Evolutionary conservation across 2,329 filamentous ascomycete genomes (phyloP), one percentile per base, ranked within the genome.

Genomic region (Cladophialophora psammophila): DNA sequence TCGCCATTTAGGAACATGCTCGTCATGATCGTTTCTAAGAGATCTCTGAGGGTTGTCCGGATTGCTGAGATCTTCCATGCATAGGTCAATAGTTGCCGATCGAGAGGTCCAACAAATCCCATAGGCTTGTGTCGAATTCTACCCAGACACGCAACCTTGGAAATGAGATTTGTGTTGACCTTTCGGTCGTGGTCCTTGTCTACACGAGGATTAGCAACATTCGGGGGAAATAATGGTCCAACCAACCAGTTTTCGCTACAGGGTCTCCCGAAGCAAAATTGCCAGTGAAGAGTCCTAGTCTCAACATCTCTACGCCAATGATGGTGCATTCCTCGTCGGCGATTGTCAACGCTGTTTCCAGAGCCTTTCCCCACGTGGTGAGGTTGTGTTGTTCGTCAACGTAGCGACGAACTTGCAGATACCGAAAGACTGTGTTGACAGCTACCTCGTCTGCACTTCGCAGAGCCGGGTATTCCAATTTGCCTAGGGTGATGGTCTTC

Each of bases 81-180:
- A 82, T 94, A 99, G 32, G 89, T 90, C 50, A 99, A 85, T 60
- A 97, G 84, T 72, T 94, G 93, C 78, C 95, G 90, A 83, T 93
- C 97, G 1, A 99, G 85, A 1, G 95, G 94, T 0, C 95, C 95
- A 1, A 94, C 97, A 79, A 97, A 99, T 35, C 95, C 95, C 72
- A 94, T 94, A 3, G 87, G 85, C 73, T 92, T 87, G 77, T 99
- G 95, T 36, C 89, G 88, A 69, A 98, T 84, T 75, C 91, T 92
- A 60, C 93, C 87, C 65, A 98, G 83, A 61, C 91, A 93, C 13
- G 94, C 92, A 68, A 94, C 90, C 45, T 95, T 90, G 72, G 93
- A 95, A 74, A 98, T 89, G 53, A 99, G 85, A 63, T 95, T 85
- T 53, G 93, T 88, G 74, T 90, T 90, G 36, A 86, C 61, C 58